Conservation (phyloP, 192 early-diverging fungal genomes). For the Linnemannia zychae region DNA sequence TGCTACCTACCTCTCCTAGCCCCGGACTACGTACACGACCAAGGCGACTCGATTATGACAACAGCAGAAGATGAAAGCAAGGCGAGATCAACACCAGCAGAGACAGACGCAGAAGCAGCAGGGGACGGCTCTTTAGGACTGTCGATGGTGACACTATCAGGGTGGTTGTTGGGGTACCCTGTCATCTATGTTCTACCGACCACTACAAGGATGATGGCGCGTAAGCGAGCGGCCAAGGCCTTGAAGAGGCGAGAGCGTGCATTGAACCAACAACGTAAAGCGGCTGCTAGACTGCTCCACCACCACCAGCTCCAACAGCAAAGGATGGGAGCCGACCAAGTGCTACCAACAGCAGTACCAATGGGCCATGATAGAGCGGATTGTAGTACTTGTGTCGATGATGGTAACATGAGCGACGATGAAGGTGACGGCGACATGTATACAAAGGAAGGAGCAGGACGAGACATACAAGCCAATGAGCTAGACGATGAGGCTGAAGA, state of each 20-base stretch:
- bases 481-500: constrained; percentile 16
- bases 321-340: neutral
- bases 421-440: neutral
- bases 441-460: neutral
- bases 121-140: neutral
- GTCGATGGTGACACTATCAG: constrained; percentile 31
- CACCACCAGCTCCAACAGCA: neutral
- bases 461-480: neutral
- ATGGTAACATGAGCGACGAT: constrained; percentile 6
- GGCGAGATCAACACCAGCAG: neutral
- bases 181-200: constrained; percentile 34
- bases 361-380: neutral
- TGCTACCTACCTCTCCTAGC: neutral
- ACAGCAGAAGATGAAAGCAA: neutral
- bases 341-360: neutral
- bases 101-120: neutral
- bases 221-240: neutral
- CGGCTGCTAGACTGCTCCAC: neutral
- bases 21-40: neutral
- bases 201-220: neutral
- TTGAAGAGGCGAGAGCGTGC: neutral
- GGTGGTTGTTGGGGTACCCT: constrained; percentile 37
- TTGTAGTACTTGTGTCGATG: neutral
- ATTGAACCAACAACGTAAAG: neutral
- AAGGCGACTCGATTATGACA: neutral